Conservation (phyloP, 352 stramenopile species). For the Phytophthora crassamura region DNA sequence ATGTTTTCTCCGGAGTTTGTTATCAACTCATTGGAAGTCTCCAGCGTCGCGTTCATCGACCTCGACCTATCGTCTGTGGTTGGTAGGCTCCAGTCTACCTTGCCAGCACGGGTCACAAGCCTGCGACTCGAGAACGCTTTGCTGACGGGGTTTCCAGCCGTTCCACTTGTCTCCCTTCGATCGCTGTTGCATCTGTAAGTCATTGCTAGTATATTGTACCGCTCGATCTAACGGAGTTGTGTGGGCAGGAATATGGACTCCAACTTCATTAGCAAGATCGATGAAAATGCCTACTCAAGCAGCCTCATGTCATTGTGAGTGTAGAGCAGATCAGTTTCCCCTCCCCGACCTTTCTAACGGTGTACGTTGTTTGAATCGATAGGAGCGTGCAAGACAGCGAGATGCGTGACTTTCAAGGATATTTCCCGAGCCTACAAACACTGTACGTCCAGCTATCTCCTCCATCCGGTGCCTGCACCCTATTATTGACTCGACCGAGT, state of each 20-base stretch:
- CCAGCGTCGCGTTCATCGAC: not conserved
- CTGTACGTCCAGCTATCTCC: not conserved
- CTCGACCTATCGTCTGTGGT: slow-evolving; percentile 6
- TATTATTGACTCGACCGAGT: not conserved
- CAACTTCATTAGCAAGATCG: slow-evolving; percentile 9
- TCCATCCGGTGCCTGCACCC: not conserved
- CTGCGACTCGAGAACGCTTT: slow-evolving; percentile 12
- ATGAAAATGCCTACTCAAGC: slow-evolving; percentile 1
- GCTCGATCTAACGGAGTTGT: not conserved
- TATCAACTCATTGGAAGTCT: not conserved
- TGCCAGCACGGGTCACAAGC: not conserved
- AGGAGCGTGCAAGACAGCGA: slow-evolving; percentile 15
- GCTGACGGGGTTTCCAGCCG: slow-evolving; percentile 6
- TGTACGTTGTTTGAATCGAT: not conserved
- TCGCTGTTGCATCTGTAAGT: slow-evolving; percentile 12
- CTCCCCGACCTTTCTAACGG: not conserved
- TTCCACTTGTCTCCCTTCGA: not conserved
- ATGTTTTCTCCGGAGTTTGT: not conserved
- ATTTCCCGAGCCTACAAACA: slow-evolving; percentile 15
- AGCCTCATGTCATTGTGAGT: slow-evolving; percentile 12
- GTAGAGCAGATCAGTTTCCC: no score
- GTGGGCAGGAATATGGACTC: slow-evolving; percentile 19
- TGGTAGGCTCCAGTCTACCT: not conserved
- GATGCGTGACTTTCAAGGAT: slow-evolving; percentile 16
- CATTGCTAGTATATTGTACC: not conserved